These are phyloP conservation scores for Fonsecaea pedrosoi DNA, from an alignment of 2,329 filamentous ascomycete genomes.

Conservation along the genomic window DNA sequence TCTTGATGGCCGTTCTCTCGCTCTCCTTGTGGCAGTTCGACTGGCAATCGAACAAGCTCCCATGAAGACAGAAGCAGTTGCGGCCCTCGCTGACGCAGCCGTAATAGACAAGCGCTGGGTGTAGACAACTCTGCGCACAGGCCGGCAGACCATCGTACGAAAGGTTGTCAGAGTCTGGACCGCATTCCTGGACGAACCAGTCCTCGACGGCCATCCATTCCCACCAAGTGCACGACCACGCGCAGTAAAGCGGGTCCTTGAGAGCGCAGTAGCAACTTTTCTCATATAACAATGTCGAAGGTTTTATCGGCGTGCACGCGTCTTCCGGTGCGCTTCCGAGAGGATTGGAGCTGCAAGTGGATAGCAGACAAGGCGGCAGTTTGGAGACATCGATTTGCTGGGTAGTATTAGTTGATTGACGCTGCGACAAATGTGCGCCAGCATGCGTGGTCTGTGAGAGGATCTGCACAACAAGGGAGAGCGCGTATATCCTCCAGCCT, in stretches of 20 bases:
- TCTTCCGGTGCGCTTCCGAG: background rate
- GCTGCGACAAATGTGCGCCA: background rate
- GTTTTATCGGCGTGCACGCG: background rate
- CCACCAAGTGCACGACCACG: conserved; percentile 1
- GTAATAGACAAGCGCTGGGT: background rate
- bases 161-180: background rate
- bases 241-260: conserved; percentile 3
- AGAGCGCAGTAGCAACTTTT: background rate
- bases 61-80: background rate
- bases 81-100: background rate
- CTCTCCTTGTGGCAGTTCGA: conserved; percentile 2
- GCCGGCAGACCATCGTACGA: background rate
- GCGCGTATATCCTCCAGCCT: background rate
- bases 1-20: background rate
- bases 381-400: conserved; percentile 2
- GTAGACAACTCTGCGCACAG: background rate
- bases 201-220: background rate
- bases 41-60: background rate
- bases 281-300: background rate
- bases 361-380: background rate
- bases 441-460: background rate
- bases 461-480: background rate
- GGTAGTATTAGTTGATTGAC: background rate
- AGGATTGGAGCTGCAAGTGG: background rate
- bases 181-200: background rate